phyloP scores from a whole-genome alignment of 2,329 filamentous ascomycete species.

The Claviceps arundinis region DNA sequence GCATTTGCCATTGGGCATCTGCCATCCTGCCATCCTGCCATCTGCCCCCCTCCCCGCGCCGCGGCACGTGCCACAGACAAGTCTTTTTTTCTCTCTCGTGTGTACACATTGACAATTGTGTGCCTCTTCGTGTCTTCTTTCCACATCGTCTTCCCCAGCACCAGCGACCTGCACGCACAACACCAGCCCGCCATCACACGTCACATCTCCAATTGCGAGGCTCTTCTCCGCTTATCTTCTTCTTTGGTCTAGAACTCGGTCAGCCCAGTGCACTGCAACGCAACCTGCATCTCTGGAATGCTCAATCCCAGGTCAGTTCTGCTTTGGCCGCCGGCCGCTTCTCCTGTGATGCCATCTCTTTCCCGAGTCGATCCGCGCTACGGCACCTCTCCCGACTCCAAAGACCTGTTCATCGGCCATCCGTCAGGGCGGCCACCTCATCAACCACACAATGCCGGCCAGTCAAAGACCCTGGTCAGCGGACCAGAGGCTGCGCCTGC shows the following conservation, averaged over 20 bases:
- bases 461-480: not conserved
- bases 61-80: not conserved
- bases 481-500: not conserved
- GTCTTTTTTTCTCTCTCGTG: not conserved
- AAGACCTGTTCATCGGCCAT: constrained; percentile 6
- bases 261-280: constrained; percentile 1
- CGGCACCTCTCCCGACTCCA: constrained; percentile 3
- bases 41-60: no score
- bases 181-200: not conserved
- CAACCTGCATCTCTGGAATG: constrained; percentile 1
- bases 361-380: constrained; percentile 2
- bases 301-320: constrained; percentile 4
- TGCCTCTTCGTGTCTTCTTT: not conserved
- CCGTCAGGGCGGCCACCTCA: constrained; percentile 5
- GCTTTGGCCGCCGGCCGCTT: constrained; percentile 6
- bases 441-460: not conserved
- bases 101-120: not conserved
- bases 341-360: constrained; percentile 2
- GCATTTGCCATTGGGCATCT: no score
- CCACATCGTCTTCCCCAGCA: not conserved
- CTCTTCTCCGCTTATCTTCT: not conserved
- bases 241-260: no score
- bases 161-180: not conserved
- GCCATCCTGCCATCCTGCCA: no score
- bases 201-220: not conserved